Evolutionary conservation across 1,284 basidiomycete genomes (phyloP), one percentile per base, ranked within the genome.

Genomic region (Pyrrhoderma noxium): DNA sequence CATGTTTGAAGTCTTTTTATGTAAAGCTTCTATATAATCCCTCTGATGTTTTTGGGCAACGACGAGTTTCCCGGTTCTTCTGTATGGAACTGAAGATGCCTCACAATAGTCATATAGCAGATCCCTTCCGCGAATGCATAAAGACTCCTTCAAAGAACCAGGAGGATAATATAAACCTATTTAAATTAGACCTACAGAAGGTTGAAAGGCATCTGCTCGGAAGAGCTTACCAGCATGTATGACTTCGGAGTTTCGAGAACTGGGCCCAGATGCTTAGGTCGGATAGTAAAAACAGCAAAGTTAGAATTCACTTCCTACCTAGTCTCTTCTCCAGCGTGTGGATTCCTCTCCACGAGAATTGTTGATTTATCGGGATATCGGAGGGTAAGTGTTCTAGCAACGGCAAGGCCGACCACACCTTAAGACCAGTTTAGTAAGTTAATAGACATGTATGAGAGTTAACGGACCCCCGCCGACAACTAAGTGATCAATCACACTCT

Each of bases 171-270:
- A 88, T 1, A 89, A 68, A 9, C 85, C 85, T 87, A 49, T n/a
- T 23, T 27, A 31, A 22, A 37, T 47, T 3, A 35, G 37, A 25
- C 13, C 27, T 44, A 18, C 23, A 42, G 47, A 35, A 35, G 13
- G 23, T 25, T 8, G 38, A 40, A 14, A n/a, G 14, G 5, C 14
- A 40, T 8, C 38, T 8, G 42, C 37, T 5, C 27, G 14, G 40
- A n/a, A 37, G 22, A 35, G 59, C 63, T 51, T 61, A 81, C 89
- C 90, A 55, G 91, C 90, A 68, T 97, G 94, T 40, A 97, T 88
- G 13, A 99, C 95, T 63, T 98, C 95, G 1, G 92, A 95, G 65
- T 97, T 97, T 18, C 95, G 82, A 36, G 93, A 93, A 64, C 90
- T 93, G 54, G 19, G 9, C 16, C 35, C 8, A 34, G 3, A 45